Base-by-base conservation (phyloP, 345 rosid genomes). In the Lepidium africanum region DNA sequence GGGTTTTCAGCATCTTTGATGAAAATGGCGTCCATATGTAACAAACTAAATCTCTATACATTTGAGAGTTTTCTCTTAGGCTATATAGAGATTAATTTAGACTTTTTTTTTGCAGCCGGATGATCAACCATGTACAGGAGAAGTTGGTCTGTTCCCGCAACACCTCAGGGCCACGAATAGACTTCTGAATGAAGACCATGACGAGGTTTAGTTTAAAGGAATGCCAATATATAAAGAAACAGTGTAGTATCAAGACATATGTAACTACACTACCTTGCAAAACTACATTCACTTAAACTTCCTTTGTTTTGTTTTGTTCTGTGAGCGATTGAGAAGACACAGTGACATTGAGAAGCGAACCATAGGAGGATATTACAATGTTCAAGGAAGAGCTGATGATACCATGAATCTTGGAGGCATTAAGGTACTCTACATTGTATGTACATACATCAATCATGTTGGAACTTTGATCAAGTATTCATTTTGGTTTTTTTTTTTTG, bases 341-440 rank as follows among this genome's bases (percentile, higher is more conserved):
- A 97, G 98, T 61, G 94, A 93, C 83, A 70, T 93, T 30, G 35
- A 90, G 37, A 79, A 82, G 79, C 81, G 85, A 78, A 88, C 91
- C 1, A 66, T 79, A 25, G 94, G 98, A 60, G 96, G 97, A 68
- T 87, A 81, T 70, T 82, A 55, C 16, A 7, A 72, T 43, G 94
- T 90, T 12, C 96, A 85, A 72, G 97, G 98, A 23, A 75, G 98
- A 79, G 92, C 96, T 59, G 95, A 93, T 79, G 98, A 90, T 78
- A 93, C 98, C 59, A 93, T 93, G 98, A 93, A 93, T 71, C 92
- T 93, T 57, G 97, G 97, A 55, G 98, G 98, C 59, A 93, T 90
- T 64, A 93, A 90, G 97, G 98, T 86, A 76, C 10, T 5, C 32
- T 4, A 55, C 43, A 41, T 58, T 66, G 48, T 40, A 57, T 30